These are phyloP conservation scores for Fusarium staphyleae DNA, from an alignment of 2,329 filamentous ascomycete genomes.

Conservation along the genomic window DNA sequence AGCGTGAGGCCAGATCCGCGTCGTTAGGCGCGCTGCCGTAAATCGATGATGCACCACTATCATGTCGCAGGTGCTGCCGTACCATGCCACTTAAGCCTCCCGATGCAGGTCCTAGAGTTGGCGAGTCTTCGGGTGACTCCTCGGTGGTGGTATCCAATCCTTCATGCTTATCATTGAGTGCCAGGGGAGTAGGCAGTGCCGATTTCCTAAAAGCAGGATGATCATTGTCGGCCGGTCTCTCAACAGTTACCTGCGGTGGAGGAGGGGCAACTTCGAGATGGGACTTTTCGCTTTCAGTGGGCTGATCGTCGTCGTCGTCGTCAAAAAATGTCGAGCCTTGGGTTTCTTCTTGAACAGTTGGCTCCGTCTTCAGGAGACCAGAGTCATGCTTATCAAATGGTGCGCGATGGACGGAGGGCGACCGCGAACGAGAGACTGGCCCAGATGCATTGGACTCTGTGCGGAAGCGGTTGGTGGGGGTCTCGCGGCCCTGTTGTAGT, in stretches of 20 bases:
- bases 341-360: constrained; percentile 45
- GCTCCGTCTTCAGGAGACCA: constrained; percentile 41
- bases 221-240: constrained; percentile 60
- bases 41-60: constrained; percentile 83
- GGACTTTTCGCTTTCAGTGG: constrained; percentile 15
- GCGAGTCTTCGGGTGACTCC: constrained; percentile 66
- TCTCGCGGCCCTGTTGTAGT: constrained; percentile 77
- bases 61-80: constrained; percentile 80
- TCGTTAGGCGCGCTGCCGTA: constrained; percentile 61
- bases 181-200: constrained; percentile 53
- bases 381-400: constrained; percentile 45
- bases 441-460: constrained; percentile 55
- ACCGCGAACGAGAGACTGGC: constrained; percentile 53
- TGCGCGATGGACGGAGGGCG: constrained; percentile 53
- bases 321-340: constrained; percentile 52
- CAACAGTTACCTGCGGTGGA: constrained; percentile 49
- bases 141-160: constrained; percentile 1
- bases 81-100: constrained; percentile 80
- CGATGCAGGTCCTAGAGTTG: constrained; percentile 73
- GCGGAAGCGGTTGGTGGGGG: constrained; percentile 57
- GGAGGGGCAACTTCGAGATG: constrained; percentile 38
- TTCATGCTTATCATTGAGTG: constrained; percentile 36
- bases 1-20: constrained; percentile 40
- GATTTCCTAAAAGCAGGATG: constrained; percentile 62
- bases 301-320: constrained; percentile 53